phyloP scores from a whole-genome alignment of 2,329 filamentous ascomycete species.

The Fusarium fracticaudum region DNA sequence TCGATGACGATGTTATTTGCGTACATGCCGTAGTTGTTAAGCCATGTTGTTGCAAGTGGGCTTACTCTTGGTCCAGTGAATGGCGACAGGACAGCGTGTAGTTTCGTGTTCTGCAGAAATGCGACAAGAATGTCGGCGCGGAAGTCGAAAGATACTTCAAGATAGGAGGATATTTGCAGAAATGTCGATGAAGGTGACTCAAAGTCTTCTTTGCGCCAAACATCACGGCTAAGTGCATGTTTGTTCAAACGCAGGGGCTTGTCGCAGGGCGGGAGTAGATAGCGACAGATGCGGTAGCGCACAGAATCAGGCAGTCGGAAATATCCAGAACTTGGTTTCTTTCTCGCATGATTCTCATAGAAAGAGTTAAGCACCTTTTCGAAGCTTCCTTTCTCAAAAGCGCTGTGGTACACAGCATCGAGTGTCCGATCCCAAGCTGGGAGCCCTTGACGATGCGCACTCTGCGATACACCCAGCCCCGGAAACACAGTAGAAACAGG shows the following conservation, averaged over 20 bases:
- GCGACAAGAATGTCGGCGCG: conserved; percentile 50
- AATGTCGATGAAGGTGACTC: conserved; percentile 43
- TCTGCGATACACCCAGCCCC: neutral
- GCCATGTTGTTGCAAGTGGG: conserved; percentile 49
- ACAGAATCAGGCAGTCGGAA: conserved; percentile 41
- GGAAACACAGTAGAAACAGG: neutral
- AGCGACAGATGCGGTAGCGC: conserved; percentile 42
- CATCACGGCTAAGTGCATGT: conserved; percentile 39
- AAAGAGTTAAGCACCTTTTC: conserved; percentile 36
- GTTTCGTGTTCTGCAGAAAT: conserved; percentile 47
- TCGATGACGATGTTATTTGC: conserved; percentile 53
- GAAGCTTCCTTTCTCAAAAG: conserved; percentile 22
- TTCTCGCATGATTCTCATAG: conserved; percentile 25
- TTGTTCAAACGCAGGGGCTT: conserved; percentile 46
- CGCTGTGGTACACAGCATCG: conserved; percentile 49
- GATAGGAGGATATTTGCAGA: conserved; percentile 36
- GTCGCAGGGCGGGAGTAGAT: conserved; percentile 31
- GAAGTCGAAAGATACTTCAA: conserved; percentile 48
- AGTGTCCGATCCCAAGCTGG: conserved; percentile 50
- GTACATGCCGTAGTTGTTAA: conserved; percentile 48
- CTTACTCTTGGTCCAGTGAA: conserved; percentile 46
- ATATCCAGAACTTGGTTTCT: conserved; percentile 19
- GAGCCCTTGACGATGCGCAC: conserved; percentile 19
- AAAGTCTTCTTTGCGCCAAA: conserved; percentile 51
- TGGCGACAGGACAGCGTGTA: conserved; percentile 53